Evolutionary conservation across 441 rosid species (phyloP), one percentile per base, ranked within the genome.

Genomic region (Syzygium malaccense): DNA sequence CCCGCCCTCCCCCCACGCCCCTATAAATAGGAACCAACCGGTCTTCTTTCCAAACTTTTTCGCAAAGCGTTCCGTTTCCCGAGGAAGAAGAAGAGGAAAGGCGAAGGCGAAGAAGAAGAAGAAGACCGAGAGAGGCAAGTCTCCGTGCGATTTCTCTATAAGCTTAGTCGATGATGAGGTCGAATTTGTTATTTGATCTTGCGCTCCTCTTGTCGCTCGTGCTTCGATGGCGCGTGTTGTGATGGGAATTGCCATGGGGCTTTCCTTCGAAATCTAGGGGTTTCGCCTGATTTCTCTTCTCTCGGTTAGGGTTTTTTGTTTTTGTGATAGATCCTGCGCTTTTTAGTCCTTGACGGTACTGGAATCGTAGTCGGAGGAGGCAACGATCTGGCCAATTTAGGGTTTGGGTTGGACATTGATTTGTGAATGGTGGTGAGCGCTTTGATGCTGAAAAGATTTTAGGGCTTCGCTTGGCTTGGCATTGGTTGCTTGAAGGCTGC

Each of bases 21-120:
- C 37, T 91, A 94, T 95, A 95, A 91, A 94, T 92, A 91, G 13
- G 23, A 32, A 66, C 68, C 56, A 48, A 88, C 92, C 68, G 32
- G 41, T 0, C 0, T 0, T 0, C 0, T 0, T 0, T 2, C 0
- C 1, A 7, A 49, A 4, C 23, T 90, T 91, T 32, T 23, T 7
- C 88, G 49, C 57, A 8, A 14, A 37, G 83, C n/a, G 6, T 62
- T 86, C 5, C 87, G 57, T 57, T n/a, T 13, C 18, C 7, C 3
- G 48, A 48, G 14, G 32, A n/a, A 57, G 4, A 12, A 56, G 78
- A 14, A 18, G 55, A 30, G 54, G 25, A 58, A 15, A n/a, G 60
- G 5, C 19, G 18, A 26, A 55, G n/a, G 10, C 14, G 64, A 45
- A 2, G 68, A 2, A 1, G 32, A 14, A 66, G 62, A 33, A 37